A percentile compares a stretch with the other conserved stretches of the same genome.
Evolutionary conservation across 306 rosid genomes (phyloP).

Genomic region (Quercus cerris): DNA sequence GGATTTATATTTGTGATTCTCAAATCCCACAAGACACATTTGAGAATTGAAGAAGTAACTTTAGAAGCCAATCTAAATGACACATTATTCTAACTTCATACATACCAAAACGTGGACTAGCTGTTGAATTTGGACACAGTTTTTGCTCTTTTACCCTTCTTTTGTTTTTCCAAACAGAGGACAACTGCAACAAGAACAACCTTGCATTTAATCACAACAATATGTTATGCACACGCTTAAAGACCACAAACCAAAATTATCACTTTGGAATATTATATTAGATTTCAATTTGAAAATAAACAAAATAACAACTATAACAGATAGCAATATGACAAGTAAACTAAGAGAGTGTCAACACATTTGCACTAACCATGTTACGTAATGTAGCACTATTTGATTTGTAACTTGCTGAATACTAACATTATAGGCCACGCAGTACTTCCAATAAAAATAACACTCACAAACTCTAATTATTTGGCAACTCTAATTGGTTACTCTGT

Average conservation of each 20-base stretch:
- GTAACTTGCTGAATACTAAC: neutral
- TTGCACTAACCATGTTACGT: too few species aligned
- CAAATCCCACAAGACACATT: neutral
- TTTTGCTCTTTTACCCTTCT: constrained; percentile 80
- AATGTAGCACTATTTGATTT: neutral
- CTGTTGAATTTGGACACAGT: constrained; percentile 71
- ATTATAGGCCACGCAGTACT: too few species aligned
- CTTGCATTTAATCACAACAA: neutral
- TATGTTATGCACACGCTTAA: too few species aligned
- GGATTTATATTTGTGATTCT: neutral
- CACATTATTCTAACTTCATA: neutral
- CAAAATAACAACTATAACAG: neutral
- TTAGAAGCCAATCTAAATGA: neutral
- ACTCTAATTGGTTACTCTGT: too few species aligned
- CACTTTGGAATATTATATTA: too few species aligned
- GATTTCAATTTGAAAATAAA: too few species aligned
- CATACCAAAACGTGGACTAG: constrained; percentile 61
- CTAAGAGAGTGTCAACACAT: neutral
- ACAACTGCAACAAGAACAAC: constrained; percentile 49
- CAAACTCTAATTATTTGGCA: too few species aligned
- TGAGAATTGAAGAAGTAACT: neutral
- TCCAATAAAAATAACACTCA: too few species aligned
- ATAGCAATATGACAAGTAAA: neutral
- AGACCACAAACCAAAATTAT: too few species aligned
- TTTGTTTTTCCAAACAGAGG: constrained; percentile 84